Evolutionary conservation across 345 rosid species (phyloP), one percentile per base, ranked within the genome.

Genomic region (Eucalyptus caleyi): DNA sequence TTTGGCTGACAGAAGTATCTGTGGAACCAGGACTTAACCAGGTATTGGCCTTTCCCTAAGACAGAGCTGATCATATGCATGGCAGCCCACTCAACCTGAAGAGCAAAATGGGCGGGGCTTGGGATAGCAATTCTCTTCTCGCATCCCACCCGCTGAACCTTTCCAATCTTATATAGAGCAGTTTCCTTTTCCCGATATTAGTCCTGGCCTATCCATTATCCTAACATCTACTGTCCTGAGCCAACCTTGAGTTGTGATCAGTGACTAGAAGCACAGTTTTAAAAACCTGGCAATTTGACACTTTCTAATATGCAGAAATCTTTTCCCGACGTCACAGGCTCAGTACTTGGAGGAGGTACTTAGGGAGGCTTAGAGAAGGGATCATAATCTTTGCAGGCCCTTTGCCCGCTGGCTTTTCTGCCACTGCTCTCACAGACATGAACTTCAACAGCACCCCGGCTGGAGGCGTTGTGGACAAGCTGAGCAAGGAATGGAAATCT

Each of bases 1-100:
- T 97, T 11, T 97, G 98, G 99, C 93, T 97, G 13, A 97, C 99
- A 26, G 97, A 97, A 90, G 92, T 97, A 15, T 94, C 92, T 88
- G 93, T 94, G 26, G 91, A 80, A 11, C 14, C 50, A 47, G 50
- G 50, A 11, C 14, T 47, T 47, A 11, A 47, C 50, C 50, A 47
- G 50, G 50, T 47, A 47, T 47, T 47, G 50, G 50, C 50, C 50
- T 47, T 47, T 47, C 50, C 50, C 50, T 47, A 47, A 1, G 50
- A 47, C 50, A 47, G 5, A 47, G 50, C 14, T 47, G 50, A 47
- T 47, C 50, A 47, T 47, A 47, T 47, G 42, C 40, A 37, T 8
- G 77, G 77, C 19, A 16, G 10, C 72, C 18, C 19, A 19, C 37
- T 30, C 37, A 3, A 62, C 34, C 18, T n/a, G 10, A 62, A 30